A percentile compares a stretch with the other conserved stretches of the same genome.
Conservation (phyloP, 176 grass and related monocot genomes). For the Avena atlantica region DNA sequence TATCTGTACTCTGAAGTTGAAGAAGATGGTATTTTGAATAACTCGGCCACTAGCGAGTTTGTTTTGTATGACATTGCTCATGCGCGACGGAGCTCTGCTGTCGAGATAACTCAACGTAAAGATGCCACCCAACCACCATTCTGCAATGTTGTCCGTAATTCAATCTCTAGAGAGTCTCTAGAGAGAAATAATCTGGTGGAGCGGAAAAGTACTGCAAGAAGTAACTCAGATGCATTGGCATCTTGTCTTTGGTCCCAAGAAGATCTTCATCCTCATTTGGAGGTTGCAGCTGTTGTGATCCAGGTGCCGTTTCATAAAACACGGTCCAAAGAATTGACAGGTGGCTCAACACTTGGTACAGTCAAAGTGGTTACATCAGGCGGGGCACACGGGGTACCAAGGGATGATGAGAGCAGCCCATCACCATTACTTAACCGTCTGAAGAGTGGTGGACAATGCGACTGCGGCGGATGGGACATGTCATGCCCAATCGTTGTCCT, state of each 20-base stretch:
- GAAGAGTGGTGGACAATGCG: slow-evolving; percentile 83
- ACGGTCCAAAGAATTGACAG: slow-evolving; percentile 57
- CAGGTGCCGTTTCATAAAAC: slow-evolving; percentile 76
- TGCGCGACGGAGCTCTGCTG: slow-evolving; percentile 67
- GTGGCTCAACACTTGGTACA: slow-evolving; percentile 34
- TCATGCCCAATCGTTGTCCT: slow-evolving; percentile 88
- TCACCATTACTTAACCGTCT: slow-evolving; percentile 84
- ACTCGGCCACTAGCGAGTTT: slow-evolving; percentile 88
- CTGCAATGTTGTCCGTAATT: slow-evolving; percentile 42
- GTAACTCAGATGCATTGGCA: slow-evolving; percentile 54
- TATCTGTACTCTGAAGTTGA: slow-evolving; percentile 82
- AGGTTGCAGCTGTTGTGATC: slow-evolving; percentile 74
- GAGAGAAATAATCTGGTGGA: slow-evolving; percentile 57
- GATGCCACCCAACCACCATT: slow-evolving; percentile 50
- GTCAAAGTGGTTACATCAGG: slow-evolving; percentile 71
- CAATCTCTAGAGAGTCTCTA: slow-evolving; percentile 38
- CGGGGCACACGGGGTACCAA: slow-evolving; percentile 78
- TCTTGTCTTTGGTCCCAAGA: slow-evolving; percentile 76
- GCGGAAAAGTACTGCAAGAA: slow-evolving; percentile 45
- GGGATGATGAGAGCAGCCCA: slow-evolving; percentile 67
- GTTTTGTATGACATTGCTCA: slow-evolving; percentile 92
- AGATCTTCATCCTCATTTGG: slow-evolving; percentile 85
- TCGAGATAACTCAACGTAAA: slow-evolving; percentile 57
- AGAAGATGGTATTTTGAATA: slow-evolving; percentile 68
- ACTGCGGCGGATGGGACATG: slow-evolving; percentile 99